Base-by-base conservation (phyloP, 768 basidiomycete genomes). In the Ramaria rubella region DNA sequence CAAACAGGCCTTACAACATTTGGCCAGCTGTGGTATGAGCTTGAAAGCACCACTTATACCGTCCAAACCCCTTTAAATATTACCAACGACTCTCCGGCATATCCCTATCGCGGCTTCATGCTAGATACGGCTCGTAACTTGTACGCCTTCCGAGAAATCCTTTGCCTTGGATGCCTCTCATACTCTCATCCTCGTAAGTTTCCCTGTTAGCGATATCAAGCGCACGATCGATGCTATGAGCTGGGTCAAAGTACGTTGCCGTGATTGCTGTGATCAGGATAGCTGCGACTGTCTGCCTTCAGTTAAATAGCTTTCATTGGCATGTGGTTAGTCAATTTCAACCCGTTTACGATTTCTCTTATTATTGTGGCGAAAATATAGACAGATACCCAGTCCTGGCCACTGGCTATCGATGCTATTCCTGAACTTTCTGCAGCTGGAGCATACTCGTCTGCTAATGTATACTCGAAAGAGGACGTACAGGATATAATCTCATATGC, bases 241-340 rank as follows among this genome's bases (percentile, higher is more conserved):
- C 14, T 63, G 67, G 58, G 68, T 66, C 60, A 75, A 75, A 61
- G 64, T 65, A 40, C 34, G 57, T 36, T 43, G n/a, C 17, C 34
- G 30, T 26, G 34, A 17, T 51, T 27, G 17, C n/a, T 21, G 5
- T 29, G 19, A 14, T 26, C 3, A n/a, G 6, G 33, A 17, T 27
- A 30, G 29, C 31, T 15, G 2, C 26, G 4, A 26, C 26, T 31
- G 11, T 38, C 45, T n/a, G 33, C 4, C 38, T 14, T 1, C 38
- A 68, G 65, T 61, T 75, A 43, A 72, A 72, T 62, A 64, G 66
- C 26, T 70, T 75, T 45, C 73, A 75, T 48, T 75, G 71, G 73
- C 74, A 75, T 61, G 65, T 71, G 33, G 52, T 54, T 23, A 42
- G 52, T 67, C 66, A 27, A 71, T 73, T 57, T 67, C 65, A 14